Percentiles rank a stretch among this genome's conserved stretches.
These are phyloP conservation scores for Trichoderma sp. DNA, from an alignment of 2,329 filamentous ascomycete genomes.

Conservation along the genomic window DNA sequence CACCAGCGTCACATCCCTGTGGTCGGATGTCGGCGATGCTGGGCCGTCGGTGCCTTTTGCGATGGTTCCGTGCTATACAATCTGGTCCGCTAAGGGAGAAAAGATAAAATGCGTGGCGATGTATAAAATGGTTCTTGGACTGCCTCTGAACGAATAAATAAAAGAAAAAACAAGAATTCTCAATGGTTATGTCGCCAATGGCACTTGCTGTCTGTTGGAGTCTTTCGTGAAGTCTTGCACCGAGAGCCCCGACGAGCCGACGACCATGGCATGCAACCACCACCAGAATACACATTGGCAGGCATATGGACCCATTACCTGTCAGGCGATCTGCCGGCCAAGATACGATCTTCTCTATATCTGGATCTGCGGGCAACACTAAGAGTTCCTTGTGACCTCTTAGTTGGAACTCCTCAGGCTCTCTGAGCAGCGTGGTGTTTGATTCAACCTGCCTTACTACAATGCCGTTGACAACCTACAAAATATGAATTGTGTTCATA, in stretches of 20 bases:
- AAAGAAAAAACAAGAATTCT: neutral
- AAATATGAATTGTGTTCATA: too few species aligned
- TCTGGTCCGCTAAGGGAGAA: constrained; percentile 38
- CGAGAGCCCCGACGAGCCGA: constrained; percentile 17
- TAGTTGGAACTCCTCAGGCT: neutral
- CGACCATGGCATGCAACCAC: neutral
- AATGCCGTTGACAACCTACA: neutral
- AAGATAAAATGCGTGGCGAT: constrained; percentile 38
- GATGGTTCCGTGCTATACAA: constrained; percentile 40
- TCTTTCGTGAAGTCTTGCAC: neutral
- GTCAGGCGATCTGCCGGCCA: constrained; percentile 15
- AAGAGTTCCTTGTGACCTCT: neutral
- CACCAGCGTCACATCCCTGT: constrained; percentile 24
- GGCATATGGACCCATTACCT: neutral
- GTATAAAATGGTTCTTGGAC: constrained; percentile 28
- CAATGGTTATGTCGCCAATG: neutral
- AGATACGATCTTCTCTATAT: neutral
- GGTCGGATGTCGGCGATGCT: constrained; percentile 20
- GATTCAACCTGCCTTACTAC: neutral
- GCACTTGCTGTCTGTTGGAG: neutral
- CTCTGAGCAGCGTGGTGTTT: neutral
- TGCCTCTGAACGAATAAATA: neutral
- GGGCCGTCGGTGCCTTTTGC: constrained; percentile 25
- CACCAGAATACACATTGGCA: neutral
- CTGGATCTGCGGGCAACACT: neutral